A percentile compares a stretch with the other conserved stretches of the same genome.
phyloP scores from a whole-genome alignment of 805 yeast species.

The Starmerella floris region DNA sequence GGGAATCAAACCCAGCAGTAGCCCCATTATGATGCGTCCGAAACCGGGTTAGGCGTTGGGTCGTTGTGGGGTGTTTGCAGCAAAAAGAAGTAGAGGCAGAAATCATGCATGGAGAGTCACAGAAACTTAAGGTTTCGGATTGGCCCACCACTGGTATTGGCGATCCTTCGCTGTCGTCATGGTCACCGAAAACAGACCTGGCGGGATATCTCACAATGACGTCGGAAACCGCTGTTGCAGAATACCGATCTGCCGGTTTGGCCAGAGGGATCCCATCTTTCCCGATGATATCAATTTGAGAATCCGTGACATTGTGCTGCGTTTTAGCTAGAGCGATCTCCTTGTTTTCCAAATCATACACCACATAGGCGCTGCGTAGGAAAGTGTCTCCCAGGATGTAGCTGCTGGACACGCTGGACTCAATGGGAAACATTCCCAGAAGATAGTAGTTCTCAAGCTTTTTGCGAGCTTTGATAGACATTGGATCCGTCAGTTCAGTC shows the following conservation, averaged over 20 bases:
- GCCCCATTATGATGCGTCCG: too few species aligned
- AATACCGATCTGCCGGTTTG: conserved; percentile 7
- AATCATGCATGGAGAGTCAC: too few species aligned
- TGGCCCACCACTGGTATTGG: too few species aligned
- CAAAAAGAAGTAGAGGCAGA: too few species aligned
- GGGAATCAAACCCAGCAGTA: too few species aligned
- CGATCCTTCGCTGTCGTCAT: too few species aligned
- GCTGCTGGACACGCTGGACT: conserved; percentile 12
- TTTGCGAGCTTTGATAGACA: not conserved
- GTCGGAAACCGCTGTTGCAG: not conserved
- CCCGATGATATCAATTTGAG: conserved; percentile 17
- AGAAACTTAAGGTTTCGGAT: too few species aligned
- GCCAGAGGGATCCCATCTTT: conserved; percentile 20
- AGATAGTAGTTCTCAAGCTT: not conserved
- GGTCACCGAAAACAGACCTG: not conserved
- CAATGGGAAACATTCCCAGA: conserved; percentile 4
- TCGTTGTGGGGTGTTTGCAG: too few species aligned
- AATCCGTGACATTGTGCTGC: conserved; percentile 16
- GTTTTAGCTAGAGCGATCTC: conserved; percentile 46
- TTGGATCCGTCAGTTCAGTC: not conserved
- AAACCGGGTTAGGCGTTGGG: too few species aligned
- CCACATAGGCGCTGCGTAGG: conserved; percentile 43
- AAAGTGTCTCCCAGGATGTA: conserved; percentile 44
- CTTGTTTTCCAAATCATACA: conserved; percentile 43
- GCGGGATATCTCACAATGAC: not conserved